Base-by-base conservation (phyloP, 306 rosid genomes). In the Casuarina equisetifolia region DNA sequence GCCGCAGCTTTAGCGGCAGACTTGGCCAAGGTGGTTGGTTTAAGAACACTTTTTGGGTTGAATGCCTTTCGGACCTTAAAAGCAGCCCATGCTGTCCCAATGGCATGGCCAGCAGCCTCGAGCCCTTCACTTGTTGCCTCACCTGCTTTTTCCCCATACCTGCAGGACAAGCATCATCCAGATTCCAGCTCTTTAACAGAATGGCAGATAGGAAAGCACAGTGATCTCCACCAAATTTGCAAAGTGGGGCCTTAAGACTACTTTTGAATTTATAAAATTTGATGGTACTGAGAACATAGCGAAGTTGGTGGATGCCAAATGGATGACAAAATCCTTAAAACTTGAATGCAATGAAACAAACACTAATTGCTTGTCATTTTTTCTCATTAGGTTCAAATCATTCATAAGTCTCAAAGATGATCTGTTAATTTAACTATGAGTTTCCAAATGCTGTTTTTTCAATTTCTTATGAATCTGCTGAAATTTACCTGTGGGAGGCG, bases 141-240 rank as follows among this genome's bases (percentile, higher is more conserved):
- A 16, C 92, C 90, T 57, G 98, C 98, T 85, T 91, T 73, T 76
- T 92, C 97, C 80, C 98, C 98, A 55, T 92, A 89, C 83, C 98
- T 95, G 89, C 84, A 84, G 69, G 35, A 76, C 58, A 85, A 55
- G 76, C 54, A 85, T 69, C 25, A 71, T 76, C 74, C 52, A 55
- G 76, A 64, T 73, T 57, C 45, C 44, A 43, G 76, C 42, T 78
- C 78, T 40, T 70, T 74, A 25, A 25, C 32, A 25, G 32, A 25
- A 25, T 25, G 32, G 46, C 59, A 39, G 49, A 50, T 63, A 74
- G 49, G 48, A 74, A 79, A 64, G 69, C 78, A 59, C 12, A 54
- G 68, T 12, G 76, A 36, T 75, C 58, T 39, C 54, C 64, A 61
- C 67, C 46, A 54, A 59, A 75, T 72, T 75, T 39, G 49, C 35